These are phyloP conservation scores for Fomitopsis schrenkii DNA, from an alignment of 1,284 basidiomycete species.

Conservation along the genomic window DNA sequence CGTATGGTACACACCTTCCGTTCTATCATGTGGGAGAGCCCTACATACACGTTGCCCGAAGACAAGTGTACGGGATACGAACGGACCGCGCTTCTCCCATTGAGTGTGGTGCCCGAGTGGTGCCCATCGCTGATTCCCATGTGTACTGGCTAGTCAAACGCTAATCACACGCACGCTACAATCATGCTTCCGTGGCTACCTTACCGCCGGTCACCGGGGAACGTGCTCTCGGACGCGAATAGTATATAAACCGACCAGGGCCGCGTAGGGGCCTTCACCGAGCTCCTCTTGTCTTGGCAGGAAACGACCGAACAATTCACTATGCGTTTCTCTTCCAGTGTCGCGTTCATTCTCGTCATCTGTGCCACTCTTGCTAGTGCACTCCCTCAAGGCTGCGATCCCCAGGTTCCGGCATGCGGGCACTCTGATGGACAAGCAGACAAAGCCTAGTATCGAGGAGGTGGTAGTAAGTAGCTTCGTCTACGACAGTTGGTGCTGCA, in stretches of 20 bases:
- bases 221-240: background rate
- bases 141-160: background rate
- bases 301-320: background rate
- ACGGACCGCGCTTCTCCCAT: background rate
- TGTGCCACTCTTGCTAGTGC: background rate
- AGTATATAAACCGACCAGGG: background rate
- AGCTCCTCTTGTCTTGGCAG: background rate
- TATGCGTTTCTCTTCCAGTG: background rate
- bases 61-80: background rate
- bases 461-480: too few species aligned
- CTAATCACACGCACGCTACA: background rate
- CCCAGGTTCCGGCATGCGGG: background rate
- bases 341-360: background rate
- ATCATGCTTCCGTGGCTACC: background rate
- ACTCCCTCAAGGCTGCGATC: background rate
- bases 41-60: background rate
- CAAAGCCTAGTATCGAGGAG: background rate
- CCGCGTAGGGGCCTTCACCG: background rate
- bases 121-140: background rate
- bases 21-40: background rate
- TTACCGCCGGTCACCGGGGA: background rate
- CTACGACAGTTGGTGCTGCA: too few species aligned
- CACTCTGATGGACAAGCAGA: background rate
- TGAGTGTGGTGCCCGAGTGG: too few species aligned
- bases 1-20: background rate